Percentiles rank a stretch among this genome's conserved stretches.
These are phyloP conservation scores for Cordyceps farinosa DNA, from an alignment of 2,329 filamentous ascomycete genomes.

Conservation along the genomic window DNA sequence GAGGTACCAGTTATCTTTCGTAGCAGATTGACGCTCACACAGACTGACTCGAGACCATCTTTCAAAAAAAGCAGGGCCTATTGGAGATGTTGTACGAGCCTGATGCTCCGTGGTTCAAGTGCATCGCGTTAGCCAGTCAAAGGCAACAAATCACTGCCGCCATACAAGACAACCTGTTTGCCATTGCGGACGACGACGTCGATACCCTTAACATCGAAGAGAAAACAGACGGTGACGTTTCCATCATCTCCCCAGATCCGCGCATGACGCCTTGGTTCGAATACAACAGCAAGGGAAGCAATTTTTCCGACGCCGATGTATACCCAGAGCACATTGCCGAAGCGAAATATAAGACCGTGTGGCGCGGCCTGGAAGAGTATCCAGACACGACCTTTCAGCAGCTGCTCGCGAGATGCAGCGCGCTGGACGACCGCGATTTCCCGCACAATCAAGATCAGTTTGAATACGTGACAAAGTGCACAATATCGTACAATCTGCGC, in stretches of 20 bases:
- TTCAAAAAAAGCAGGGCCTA: background rate
- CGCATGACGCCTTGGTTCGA: constrained; percentile 10
- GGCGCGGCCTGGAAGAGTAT: background rate
- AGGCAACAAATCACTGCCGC: background rate
- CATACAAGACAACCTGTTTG: constrained; percentile 9
- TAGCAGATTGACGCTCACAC: background rate
- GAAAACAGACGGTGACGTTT: background rate
- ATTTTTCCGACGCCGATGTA: constrained; percentile 3
- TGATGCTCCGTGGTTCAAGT: constrained; percentile 9
- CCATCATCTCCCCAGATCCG: background rate
- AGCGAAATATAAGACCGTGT: background rate
- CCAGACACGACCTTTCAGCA: background rate
- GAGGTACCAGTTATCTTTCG: background rate
- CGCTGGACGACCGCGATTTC: background rate
- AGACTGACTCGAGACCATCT: background rate
- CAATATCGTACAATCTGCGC: constrained; percentile 10
- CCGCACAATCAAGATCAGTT: background rate
- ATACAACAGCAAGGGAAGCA: background rate
- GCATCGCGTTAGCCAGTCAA: background rate
- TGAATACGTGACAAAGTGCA: background rate
- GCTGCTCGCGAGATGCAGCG: background rate
- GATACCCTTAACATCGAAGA: background rate
- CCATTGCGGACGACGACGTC: constrained; percentile 13
- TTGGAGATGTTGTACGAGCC: constrained; percentile 14
- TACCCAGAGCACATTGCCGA: constrained; percentile 1